These are phyloP conservation scores for Pisolithus orientalis DNA, from an alignment of 768 basidiomycete genomes.

Conservation along the genomic window DNA sequence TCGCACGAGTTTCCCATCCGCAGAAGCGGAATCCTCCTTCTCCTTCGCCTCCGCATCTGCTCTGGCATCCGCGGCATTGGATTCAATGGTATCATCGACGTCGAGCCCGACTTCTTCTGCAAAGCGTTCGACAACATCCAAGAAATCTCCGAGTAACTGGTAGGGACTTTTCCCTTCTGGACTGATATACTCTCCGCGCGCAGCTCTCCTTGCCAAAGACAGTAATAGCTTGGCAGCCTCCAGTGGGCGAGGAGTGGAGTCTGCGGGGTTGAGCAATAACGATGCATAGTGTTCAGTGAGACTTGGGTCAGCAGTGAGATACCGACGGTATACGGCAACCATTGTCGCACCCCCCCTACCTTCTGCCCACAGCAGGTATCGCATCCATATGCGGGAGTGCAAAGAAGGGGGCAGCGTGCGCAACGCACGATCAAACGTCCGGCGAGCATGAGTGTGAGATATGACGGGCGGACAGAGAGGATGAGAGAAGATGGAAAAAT, in stretches of 20 bases:
- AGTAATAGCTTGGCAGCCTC: constrained; percentile 92
- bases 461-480: constrained; percentile 80
- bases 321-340: constrained; percentile 81
- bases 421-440: constrained; percentile 90
- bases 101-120: constrained; percentile 91
- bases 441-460: constrained; percentile 84
- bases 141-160: constrained; percentile 87
- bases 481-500: constrained; percentile 85
- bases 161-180: constrained; percentile 95
- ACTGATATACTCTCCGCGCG: constrained; percentile 75
- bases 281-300: constrained; percentile 74
- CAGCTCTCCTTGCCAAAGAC: constrained; percentile 75
- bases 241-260: constrained; percentile 69
- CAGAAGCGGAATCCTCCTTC: constrained; percentile 37
- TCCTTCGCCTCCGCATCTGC: constrained; percentile 38
- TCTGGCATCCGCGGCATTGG: constrained; percentile 45
- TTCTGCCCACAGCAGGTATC: constrained; percentile 92
- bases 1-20: constrained; percentile 60
- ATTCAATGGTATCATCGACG: constrained; percentile 61
- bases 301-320: constrained; percentile 75
- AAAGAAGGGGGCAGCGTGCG: constrained; percentile 91
- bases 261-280: constrained; percentile 54
- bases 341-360: constrained; percentile 69
- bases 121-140: constrained; percentile 85
- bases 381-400: constrained; percentile 87